phyloP scores from a whole-genome alignment of 73 alveolate species.

The Paramecium tetraurelia region DNA sequence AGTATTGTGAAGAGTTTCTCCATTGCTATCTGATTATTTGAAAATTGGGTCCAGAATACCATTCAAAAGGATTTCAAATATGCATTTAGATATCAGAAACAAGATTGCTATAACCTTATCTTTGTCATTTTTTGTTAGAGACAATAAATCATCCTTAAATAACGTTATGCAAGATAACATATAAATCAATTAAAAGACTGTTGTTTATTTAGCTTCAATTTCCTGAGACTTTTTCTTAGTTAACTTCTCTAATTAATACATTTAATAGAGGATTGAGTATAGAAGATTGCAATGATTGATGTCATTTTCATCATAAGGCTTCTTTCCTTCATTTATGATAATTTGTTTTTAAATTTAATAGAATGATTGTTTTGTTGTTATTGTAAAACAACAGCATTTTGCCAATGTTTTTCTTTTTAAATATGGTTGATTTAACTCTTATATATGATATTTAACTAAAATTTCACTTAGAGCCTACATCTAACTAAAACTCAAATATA shows the following conservation, averaged over 20 bases:
- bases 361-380: background rate
- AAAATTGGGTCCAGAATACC: background rate
- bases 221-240: background rate
- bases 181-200: background rate
- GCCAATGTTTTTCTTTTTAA: background rate
- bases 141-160: background rate
- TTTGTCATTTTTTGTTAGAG: background rate
- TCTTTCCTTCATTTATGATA: background rate
- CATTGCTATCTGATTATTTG: background rate
- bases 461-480: background rate
- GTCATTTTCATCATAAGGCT: background rate
- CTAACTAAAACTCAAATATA: background rate
- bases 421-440: background rate
- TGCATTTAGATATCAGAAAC: background rate
- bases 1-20: background rate
- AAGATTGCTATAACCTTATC: background rate
- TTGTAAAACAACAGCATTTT: background rate
- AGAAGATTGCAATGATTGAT: background rate
- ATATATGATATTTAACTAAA: background rate
- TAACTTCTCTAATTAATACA: background rate
- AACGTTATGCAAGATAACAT: background rate
- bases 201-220: background rate
- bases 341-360: background rate
- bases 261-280: background rate
- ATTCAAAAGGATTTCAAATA: background rate